Base-by-base conservation (phyloP, 116 monocot genomes). In the Thalassia testudinum region DNA sequence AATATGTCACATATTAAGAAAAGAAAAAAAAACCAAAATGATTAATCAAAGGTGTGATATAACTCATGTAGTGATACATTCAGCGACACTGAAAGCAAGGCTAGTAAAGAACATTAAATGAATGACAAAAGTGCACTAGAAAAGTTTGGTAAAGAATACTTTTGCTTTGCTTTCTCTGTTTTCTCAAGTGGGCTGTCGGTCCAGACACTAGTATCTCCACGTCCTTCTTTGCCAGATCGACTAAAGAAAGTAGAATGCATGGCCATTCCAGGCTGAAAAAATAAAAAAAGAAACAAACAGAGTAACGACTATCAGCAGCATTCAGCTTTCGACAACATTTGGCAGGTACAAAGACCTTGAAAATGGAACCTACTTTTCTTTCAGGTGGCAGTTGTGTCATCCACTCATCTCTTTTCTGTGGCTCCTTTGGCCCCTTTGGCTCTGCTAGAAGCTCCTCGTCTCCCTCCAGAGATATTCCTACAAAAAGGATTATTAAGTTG, bases 321-420 rank as follows among this genome's bases (percentile, higher is more conserved):
- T 6, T n/a, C 45, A 16, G 45, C 10, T 45, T 8, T 8, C 15
- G 5, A 17, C 3, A 8, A 45, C 1, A 19, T 45, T 45, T 17
- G 1, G 19, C n/a, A 45, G 3, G 15, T 6, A 8, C n/a, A 45
- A 22, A 21, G 27, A 47, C 19, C 7, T 52, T 12, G 1, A 49
- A 14, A 5, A 12, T 21, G 7, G 48, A 18, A 37, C 54, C 69
- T 70, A 93, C 93, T 68, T 95, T 95, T 45, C 85, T 85, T 65
- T 95, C 95, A 23, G 95, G 95, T 27, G 95, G 95, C 16, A 95
- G 70, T 40, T 78, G 65, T 11, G 88, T 95, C 88, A 95, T 95
- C 88, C 95, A 95, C 53, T 95, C 95, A 62, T 95, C 95, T 63
- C 95, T 87, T 37, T 56, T 70, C 15, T 69, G 76, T 64, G 69